Evolutionary conservation across 1,284 basidiomycete species (phyloP).

Genomic region (Porodaedalea pini): DNA sequence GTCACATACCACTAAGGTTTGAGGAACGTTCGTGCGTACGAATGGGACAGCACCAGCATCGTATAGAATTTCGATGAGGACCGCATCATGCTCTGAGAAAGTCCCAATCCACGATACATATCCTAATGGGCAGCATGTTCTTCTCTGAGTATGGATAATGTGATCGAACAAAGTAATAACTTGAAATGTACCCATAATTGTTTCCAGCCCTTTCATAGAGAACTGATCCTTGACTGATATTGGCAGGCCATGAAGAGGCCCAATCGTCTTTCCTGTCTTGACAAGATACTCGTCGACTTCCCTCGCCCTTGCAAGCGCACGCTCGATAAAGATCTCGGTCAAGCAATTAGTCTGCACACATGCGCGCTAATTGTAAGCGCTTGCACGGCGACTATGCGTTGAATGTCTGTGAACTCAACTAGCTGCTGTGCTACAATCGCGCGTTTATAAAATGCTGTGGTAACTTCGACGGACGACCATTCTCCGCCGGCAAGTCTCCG

Average conservation of each 20-base stretch:
- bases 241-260: conserved; percentile 52
- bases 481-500: conserved; percentile 36
- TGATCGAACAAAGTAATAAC: conserved; percentile 26
- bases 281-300: conserved; percentile 43
- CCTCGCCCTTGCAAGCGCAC: conserved; percentile 42
- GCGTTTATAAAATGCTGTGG: conserved; percentile 55
- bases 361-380: too few relatives aligned
- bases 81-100: conserved; percentile 35
- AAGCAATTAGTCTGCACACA: conserved; percentile 45
- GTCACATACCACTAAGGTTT: conserved; percentile 38
- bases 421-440: conserved; percentile 59
- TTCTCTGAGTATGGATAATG: too few relatives aligned
- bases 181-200: conserved; percentile 54
- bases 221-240: conserved; percentile 60
- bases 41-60: conserved; percentile 45
- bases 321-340: conserved; percentile 47
- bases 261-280: conserved; percentile 38
- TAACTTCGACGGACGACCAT: conserved; percentile 46
- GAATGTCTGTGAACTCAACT: conserved; percentile 31
- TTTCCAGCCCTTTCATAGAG: conserved; percentile 53
- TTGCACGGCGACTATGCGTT: conserved; percentile 15
- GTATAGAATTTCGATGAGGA: conserved; percentile 39
- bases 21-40: conserved; percentile 47
- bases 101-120: conserved; percentile 42
- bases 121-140: conserved; percentile 32